Evolutionary conservation across 192 early-diverging fungal genomes (phyloP), one percentile per base, ranked within the genome.

Genomic region (Phycomyces blakesleeanus): DNA sequence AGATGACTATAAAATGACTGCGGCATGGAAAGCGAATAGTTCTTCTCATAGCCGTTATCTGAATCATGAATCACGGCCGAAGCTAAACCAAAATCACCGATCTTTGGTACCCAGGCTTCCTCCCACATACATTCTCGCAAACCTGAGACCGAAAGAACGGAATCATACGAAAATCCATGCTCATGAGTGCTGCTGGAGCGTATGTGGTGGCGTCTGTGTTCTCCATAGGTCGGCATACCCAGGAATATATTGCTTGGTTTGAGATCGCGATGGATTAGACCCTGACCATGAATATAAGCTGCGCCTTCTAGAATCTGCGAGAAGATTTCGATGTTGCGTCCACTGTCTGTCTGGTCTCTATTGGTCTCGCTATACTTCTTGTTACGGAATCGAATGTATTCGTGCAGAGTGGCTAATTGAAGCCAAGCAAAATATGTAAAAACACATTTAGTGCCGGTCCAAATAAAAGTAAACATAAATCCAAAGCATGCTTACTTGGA

Each of bases 31-130:
- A 21, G 51, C 10, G 29, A 34, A 7, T 34, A 34, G 29, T 34
- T 34, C 7, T 34, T 34, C 29, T 34, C 29, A 34, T 5, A 34
- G 29, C 7, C 29, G 7, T 34, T 7, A 2, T 34, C 29, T n/a
- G n/a, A n/a, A 34, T 63, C 52, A 11, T 67, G 64, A 18, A 81
- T 76, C 37, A 80, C 69, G 29, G 77, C 71, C 1, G 92, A 90
- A 7, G 92, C 96, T 55, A 98, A 76, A 5, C 96, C 96, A 79
- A 98, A 98, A 69, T 98, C 96, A 10, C 96, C 96, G 69, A 98
- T 92, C 55, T 95, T 97, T 7, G 81, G 76, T 4, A 81, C 69
- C 68, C 77, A 68, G 7, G 59, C 59, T 29, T 83, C 87, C 29
- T 78, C 72, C n/a, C 71, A 66, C 18, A 71, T 71, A 34, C 53